phyloP scores from a whole-genome alignment of 495 filamentous ascomycete species.

The Podospora tetraspora region DNA sequence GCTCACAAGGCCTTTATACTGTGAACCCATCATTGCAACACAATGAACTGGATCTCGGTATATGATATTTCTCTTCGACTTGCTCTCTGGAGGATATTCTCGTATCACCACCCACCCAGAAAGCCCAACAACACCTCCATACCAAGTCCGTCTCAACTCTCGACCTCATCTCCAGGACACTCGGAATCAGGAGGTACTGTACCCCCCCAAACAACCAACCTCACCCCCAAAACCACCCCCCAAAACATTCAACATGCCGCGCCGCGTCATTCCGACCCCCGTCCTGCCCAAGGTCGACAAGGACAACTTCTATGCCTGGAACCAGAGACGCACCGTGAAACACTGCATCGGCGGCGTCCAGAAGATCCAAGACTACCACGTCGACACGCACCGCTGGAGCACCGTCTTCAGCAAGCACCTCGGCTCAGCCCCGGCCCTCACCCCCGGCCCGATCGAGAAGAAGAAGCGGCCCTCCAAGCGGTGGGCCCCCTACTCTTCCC shows the following conservation, averaged over 20 bases:
- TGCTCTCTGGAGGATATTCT: not conserved
- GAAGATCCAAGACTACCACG: not conserved
- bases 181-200: not conserved
- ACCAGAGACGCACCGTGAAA: not conserved
- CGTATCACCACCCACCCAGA: not conserved
- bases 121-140: not conserved
- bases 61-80: not conserved
- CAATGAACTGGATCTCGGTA: not conserved
- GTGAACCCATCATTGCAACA: not conserved
- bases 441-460: not conserved
- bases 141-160: too few relatives aligned
- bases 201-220: not conserved
- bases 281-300: not conserved
- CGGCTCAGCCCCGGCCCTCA: too few relatives aligned
- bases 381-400: not conserved
- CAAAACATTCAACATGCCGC: not conserved
- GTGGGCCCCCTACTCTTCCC: not conserved
- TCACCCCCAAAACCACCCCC: too few relatives aligned
- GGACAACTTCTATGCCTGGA: not conserved
- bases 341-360: not conserved
- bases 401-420: not conserved
- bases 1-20: not conserved
- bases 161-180: not conserved
- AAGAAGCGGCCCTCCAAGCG: not conserved
- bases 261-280: not conserved